Evolutionary conservation across 2,329 filamentous ascomycete genomes (phyloP).

Genomic region (Anthostomella pinea): DNA sequence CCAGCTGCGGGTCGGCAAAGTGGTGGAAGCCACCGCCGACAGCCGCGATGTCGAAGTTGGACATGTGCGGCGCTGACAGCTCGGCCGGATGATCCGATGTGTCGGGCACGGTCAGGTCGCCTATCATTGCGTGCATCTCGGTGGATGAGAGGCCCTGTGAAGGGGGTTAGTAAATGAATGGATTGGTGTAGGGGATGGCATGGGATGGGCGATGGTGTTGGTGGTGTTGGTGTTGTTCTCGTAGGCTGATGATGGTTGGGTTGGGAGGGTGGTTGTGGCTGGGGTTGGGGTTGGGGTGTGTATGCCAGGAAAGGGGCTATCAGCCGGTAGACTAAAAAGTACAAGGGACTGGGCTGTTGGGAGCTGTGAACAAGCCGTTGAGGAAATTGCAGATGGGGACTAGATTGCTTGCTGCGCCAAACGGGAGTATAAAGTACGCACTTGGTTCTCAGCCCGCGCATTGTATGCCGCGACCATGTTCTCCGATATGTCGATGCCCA

Average conservation of each 20-base stretch:
- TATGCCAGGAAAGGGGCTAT: too few species aligned
- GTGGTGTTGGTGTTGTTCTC: too few species aligned
- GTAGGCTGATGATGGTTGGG: too few species aligned
- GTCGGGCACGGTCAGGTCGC: conserved; percentile 51
- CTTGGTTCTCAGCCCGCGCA: conserved; percentile 52
- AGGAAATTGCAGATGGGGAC: too few species aligned
- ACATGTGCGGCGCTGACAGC: conserved; percentile 60
- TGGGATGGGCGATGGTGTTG: conserved; percentile 1
- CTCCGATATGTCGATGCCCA: conserved; percentile 68
- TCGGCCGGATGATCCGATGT: conserved; percentile 46
- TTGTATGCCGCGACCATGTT: conserved; percentile 71
- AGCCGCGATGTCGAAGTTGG: conserved; percentile 65
- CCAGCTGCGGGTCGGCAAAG: conserved; percentile 61
- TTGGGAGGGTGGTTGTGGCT: too few species aligned
- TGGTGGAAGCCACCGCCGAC: conserved; percentile 66
- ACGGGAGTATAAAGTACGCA: conserved; percentile 25
- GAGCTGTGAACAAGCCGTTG: too few species aligned
- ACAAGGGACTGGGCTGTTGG: background rate
- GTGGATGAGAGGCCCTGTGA: conserved; percentile 44
- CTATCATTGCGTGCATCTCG: conserved; percentile 56
- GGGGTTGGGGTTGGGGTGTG: too few species aligned
- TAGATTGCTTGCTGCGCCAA: too few species aligned
- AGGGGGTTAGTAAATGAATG: conserved; percentile 2
- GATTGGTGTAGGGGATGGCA: background rate
- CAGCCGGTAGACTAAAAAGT: background rate